Evolutionary conservation across 208 protist species (phyloP).

Genomic region (Wallacemonas sp.): DNA sequence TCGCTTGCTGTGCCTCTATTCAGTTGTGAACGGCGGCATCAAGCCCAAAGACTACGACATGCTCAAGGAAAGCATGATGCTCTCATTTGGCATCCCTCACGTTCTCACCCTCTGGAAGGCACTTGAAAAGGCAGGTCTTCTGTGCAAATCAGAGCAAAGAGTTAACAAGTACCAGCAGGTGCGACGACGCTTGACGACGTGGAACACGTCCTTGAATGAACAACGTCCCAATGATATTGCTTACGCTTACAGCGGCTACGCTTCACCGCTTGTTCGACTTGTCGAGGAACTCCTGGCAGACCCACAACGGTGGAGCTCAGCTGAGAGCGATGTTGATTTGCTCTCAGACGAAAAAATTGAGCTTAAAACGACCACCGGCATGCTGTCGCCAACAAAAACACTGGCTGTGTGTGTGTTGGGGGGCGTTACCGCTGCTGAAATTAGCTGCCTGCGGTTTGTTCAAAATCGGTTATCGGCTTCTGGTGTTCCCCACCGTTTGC

Average conservation of each 20-base stretch:
- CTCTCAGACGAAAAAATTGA: conserved; percentile 58
- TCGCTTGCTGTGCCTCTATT: conserved; percentile 79
- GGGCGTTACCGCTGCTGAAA: conserved; percentile 92
- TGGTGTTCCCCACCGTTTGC: conserved; percentile 44
- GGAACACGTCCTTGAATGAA: conserved; percentile 56
- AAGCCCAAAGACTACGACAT: conserved; percentile 60
- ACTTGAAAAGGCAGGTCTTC: conserved; percentile 59
- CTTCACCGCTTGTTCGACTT: conserved; percentile 57
- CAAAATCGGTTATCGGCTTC: conserved; percentile 40
- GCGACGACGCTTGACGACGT: conserved; percentile 58
- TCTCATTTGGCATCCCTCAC: conserved; percentile 84
- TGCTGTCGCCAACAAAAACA: conserved; percentile 30
- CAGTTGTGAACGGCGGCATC: conserved; percentile 80
- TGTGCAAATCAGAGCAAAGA: conserved; percentile 47
- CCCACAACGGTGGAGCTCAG: conserved; percentile 39
- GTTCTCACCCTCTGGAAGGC: conserved; percentile 55
- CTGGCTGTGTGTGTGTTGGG: conserved; percentile 93
- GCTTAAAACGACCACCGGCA: conserved; percentile 43
- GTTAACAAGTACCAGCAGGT: conserved; percentile 44
- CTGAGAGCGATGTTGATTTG: conserved; percentile 35
- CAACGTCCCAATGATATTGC: conserved; percentile 68
- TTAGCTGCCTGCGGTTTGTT: conserved; percentile 90
- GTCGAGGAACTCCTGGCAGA: conserved; percentile 50
- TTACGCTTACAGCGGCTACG: conserved; percentile 78
- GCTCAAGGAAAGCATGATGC: conserved; percentile 81